Base-by-base conservation (phyloP, 208 protist species). In the Crithidia mellificae region DNA sequence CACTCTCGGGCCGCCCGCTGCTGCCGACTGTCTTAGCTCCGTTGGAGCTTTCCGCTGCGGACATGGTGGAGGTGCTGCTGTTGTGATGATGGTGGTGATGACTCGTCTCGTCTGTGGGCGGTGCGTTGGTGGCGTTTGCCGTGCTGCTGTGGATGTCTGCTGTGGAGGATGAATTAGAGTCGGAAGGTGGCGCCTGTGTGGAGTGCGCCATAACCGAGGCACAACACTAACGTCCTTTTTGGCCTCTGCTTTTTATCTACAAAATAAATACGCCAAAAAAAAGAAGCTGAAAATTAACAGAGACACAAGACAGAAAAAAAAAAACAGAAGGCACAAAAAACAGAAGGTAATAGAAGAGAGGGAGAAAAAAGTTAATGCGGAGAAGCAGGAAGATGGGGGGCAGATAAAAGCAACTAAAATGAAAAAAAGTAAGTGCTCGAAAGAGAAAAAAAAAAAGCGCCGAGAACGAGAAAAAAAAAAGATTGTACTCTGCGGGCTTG, bases 21-120 rank as follows among this genome's bases (percentile, higher is more conserved):
- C 6, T 49, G 1, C 2, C 57, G 1, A 30, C n/a, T 0, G 43
- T 3, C n/a, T 63, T 63, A n/a, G 24, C 22, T 4, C n/a, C 39
- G 12, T 34, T 63, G 5, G 57, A 51, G 7, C 7, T 41, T 20
- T 63, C 57, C 39, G 57, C 41, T 7, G 57, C 41, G 1, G 43
- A 53, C 57, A 63, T 63, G 14, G 30, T 27, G 8, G 53, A 15
- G 2, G 53, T n/a, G 0, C 11, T 39, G 53, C 53, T 22, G 27
- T 11, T 38, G 29, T 30, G 8, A 17, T 58, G 30, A 22, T 30
- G n/a, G 20, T 44, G 34, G 34, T 58, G 32, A 14, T 58, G 11
- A 11, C 27, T 27, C 32, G 29, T 7, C 20, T n/a, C 15, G 32
- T n/a, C 7, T 39, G 53, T n/a, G 12, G 32, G 6, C 5, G 25